Evolutionary conservation across 2,329 filamentous ascomycete species (phyloP), one percentile per base, ranked within the genome.

Genomic region (Dissoconium aciculare): DNA sequence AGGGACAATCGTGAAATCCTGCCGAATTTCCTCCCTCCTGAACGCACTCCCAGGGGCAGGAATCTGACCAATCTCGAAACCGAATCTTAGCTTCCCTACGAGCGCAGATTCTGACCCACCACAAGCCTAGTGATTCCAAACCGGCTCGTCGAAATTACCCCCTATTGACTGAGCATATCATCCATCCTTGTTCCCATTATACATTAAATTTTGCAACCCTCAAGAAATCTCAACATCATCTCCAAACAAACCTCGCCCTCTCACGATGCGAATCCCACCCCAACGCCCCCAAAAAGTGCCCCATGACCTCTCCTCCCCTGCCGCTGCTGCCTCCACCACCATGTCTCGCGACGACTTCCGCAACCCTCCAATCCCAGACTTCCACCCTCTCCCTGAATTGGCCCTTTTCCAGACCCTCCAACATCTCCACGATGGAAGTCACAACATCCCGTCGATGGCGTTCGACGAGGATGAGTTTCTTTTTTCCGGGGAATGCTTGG

Each of bases 381-480:
- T 51, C 47, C 3, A 53, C 33, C 11, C 45, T 31, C 37, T 52
- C 50, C 26, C 33, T 28, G 6, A 51, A 42, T 10, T 23, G 15
- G 0, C 47, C 46, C 2, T 30, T 16, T 17, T 50, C 47, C 16
- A 54, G 19, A 5, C 26, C 35, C 17, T 34, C 2, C 2, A 51
- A 28, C n/a, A 39, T 28, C 13, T 27, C 13, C 1, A 52, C 24
- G 1, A 47, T 19, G 0, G 28, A 34, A 8, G 27, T 15, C 2
- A 42, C 36, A 3, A 36, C 43, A 4, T 34, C 27, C 8, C 15
- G 17, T 4, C 51, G 39, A 10, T 38, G 41, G 13, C 34, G 32
- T 29, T 55, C 51, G 4, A 55, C 49, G 9, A 55, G 34, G 1
- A 53, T 42, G 12, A 54, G 33, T 28, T 53, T 55, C 8, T 42